Conservation (phyloP, 2,329 filamentous ascomycete genomes). For the Xylariales sp. region DNA sequence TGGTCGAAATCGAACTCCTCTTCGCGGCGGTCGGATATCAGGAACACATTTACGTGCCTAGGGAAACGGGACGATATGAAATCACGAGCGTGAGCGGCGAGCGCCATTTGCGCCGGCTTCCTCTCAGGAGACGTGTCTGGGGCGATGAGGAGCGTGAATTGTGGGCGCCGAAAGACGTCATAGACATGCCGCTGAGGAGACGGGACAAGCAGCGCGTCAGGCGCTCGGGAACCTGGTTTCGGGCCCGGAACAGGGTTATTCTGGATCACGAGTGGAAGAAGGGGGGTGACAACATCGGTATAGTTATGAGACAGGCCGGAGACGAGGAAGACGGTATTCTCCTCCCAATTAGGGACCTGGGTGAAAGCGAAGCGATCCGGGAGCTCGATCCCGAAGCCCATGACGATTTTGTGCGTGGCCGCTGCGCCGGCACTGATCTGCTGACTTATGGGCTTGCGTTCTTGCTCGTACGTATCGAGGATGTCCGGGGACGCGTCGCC, state of each 20-base stretch:
- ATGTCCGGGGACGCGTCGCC: constrained; percentile 9
- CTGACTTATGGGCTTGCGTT: constrained; percentile 23
- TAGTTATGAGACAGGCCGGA: constrained; percentile 14
- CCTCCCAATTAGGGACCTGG: constrained; percentile 7
- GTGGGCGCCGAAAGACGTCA: constrained; percentile 7
- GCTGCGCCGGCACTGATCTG: constrained; percentile 16
- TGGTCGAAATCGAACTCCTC: constrained; percentile 13
- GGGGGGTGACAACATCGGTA: constrained; percentile 1
- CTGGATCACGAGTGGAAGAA: not conserved
- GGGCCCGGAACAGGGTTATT: constrained; percentile 3
- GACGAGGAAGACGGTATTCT: constrained; percentile 1
- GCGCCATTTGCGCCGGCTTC: constrained; percentile 4
- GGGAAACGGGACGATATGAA: not conserved
- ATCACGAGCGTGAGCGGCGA: not conserved
- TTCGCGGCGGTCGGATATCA: constrained; percentile 16
- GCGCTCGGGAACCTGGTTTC: not conserved
- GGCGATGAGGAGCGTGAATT: constrained; percentile 5
- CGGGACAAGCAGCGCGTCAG: constrained; percentile 2
- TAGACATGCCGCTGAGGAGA: constrained; percentile 10
- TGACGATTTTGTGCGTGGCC: constrained; percentile 17
- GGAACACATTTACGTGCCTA: not conserved
- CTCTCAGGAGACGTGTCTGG: constrained; percentile 4
- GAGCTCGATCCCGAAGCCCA: constrained; percentile 16
- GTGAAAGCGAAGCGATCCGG: constrained; percentile 1
- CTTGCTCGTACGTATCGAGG: constrained; percentile 26